Base-by-base conservation (phyloP, 257 asterid species). In the Jacaranda mimosifolia region DNA sequence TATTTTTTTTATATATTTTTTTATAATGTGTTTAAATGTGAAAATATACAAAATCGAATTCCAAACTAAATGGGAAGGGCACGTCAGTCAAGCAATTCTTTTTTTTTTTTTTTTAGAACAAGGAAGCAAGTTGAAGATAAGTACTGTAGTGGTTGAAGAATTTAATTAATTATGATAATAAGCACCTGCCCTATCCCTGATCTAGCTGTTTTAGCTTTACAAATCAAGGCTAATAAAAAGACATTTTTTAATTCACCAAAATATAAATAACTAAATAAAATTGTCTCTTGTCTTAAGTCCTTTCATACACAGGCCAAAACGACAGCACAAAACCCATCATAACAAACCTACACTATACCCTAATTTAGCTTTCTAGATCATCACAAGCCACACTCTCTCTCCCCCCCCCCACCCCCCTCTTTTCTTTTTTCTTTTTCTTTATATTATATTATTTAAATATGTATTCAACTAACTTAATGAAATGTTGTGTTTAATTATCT, bases 111-210 rank as follows among this genome's bases (percentile, higher is more conserved):
- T n/a, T n/a, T n/a, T n/a, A n/a, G n/a, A n/a, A n/a, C n/a, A n/a
- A n/a, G n/a, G 45, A 43, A 76, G 70, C 59, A 53, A 32, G 70
- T 42, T 14, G 70, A 56, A 14, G 81, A 77, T 58, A 68, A 67
- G 76, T 49, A 70, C 63, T 15, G 60, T 58, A 69, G 81, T 77
- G 1, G 81, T 59, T 77, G 81, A 45, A 69, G 63, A 74, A 74
- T 46, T 15, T n/a, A 49, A 74, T 38, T 46, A 74, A 35, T 63
- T 46, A 62, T 74, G 6, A 48, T 68, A 4, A 64, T 15, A 74
- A 62, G 42, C 48, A 36, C 53, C 63, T 48, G 15, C 36, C 19
- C 62, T 75, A 11, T 13, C 39, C 65, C 49, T 40, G 21, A 68
- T 45, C 58, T 13, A 68, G 42, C 59, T 68, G 17, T 19, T 17